These are phyloP conservation scores for Nectriaceae sp. DNA, from an alignment of 2,329 filamentous ascomycete species.

Conservation along the genomic window DNA sequence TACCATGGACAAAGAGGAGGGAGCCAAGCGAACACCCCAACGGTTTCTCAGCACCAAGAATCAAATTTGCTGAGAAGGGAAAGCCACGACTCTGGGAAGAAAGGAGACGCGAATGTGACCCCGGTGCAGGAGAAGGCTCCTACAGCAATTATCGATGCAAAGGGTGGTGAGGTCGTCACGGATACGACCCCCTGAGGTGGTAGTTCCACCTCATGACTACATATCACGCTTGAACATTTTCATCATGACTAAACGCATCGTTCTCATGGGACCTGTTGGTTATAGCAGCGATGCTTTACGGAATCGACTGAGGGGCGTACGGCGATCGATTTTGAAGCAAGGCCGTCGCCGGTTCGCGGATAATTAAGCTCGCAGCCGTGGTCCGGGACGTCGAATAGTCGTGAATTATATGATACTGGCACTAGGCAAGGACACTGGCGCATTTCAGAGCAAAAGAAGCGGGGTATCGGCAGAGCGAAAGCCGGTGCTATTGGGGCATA, in stretches of 20 bases:
- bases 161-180: constrained; percentile 16
- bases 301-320: not conserved
- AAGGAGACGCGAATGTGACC: constrained; percentile 38
- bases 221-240: constrained; percentile 28
- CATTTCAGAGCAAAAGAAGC: too few relatives aligned
- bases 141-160: constrained; percentile 18
- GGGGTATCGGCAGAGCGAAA: not conserved
- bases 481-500: not conserved
- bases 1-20: constrained; percentile 69
- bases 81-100: constrained; percentile 49
- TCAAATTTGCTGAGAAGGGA: constrained; percentile 46
- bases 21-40: constrained; percentile 67
- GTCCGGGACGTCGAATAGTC: too few relatives aligned
- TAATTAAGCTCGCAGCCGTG: too few relatives aligned
- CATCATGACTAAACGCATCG: constrained; percentile 29
- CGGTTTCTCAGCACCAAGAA: constrained; percentile 54
- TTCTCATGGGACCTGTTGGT: constrained; percentile 16
- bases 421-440: too few relatives aligned
- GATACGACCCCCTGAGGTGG: constrained; percentile 30
- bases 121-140: constrained; percentile 39
- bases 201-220: constrained; percentile 20
- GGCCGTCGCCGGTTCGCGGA: not conserved
- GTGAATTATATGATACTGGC: too few relatives aligned
- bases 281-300: constrained; percentile 18
- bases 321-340: not conserved